Conservation (phyloP, 192 early-diverging fungal species). For the Coemansia sp. region DNA sequence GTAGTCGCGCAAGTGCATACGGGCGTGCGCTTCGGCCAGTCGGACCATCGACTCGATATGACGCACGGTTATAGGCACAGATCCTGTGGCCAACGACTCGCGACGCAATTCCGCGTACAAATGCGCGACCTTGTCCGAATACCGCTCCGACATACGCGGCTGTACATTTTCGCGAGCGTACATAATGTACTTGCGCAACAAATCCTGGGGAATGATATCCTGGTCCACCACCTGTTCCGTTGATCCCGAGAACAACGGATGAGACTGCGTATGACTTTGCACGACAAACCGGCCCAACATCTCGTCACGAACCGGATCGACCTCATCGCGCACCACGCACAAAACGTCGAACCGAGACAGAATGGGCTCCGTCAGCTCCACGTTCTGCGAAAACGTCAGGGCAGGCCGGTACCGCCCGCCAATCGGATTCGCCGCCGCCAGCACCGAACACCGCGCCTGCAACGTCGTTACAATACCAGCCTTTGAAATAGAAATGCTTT, state of each 20-base stretch:
- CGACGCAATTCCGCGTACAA: slow-evolving; percentile 90
- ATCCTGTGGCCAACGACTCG: slow-evolving; percentile 76
- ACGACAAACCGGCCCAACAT: slow-evolving; percentile 91
- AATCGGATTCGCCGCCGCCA: slow-evolving; percentile 78
- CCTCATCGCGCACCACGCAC: slow-evolving; percentile 92
- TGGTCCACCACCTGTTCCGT: slow-evolving; percentile 34
- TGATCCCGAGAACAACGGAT: slow-evolving; percentile 63
- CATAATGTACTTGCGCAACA: slow-evolving; percentile 86
- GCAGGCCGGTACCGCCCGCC: slow-evolving; percentile 86
- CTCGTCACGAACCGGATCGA: slow-evolving; percentile 89
- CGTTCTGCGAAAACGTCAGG: slow-evolving; percentile 93
- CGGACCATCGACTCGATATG: slow-evolving; percentile 87
- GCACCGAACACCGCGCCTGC: slow-evolving; percentile 74
- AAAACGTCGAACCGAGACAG: slow-evolving; percentile 97
- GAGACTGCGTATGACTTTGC: slow-evolving; percentile 87
- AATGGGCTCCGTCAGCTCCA: slow-evolving; percentile 98
- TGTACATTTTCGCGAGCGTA: slow-evolving; percentile 75
- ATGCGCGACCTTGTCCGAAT: slow-evolving; percentile 83
- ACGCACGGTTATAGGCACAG: slow-evolving; percentile 86
- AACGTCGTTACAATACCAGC: slow-evolving; percentile 78
- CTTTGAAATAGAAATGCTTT: slow-evolving; percentile 79
- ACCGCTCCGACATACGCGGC: slow-evolving; percentile 81
- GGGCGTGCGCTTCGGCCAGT: slow-evolving; percentile 85
- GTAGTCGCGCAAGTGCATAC: slow-evolving; percentile 93
- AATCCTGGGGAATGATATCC: slow-evolving; percentile 72